Evolutionary conservation across 257 asterid genomes (phyloP).

Genomic region (Scutellaria barbata): DNA sequence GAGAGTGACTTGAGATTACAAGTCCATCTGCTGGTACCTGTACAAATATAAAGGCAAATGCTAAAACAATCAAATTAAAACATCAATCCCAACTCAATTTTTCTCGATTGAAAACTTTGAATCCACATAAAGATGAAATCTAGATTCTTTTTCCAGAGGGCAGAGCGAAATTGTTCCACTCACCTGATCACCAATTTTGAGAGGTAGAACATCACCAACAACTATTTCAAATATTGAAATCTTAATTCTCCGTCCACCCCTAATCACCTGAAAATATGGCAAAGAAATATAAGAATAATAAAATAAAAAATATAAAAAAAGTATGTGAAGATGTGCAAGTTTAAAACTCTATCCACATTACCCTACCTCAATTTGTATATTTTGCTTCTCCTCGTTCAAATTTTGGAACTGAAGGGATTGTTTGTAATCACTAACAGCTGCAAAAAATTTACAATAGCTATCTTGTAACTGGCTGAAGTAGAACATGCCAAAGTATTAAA

Average conservation of each 20-base stretch:
- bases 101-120: background rate
- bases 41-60: constrained; percentile 31
- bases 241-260: constrained; percentile 78
- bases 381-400: constrained; percentile 90
- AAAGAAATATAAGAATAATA: constrained; percentile 22
- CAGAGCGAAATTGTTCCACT: constrained; percentile 22
- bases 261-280: constrained; percentile 58
- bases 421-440: constrained; percentile 92
- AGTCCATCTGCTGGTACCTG: constrained; percentile 99
- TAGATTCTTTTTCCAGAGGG: background rate
- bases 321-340: background rate
- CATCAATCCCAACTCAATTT: constrained; percentile 8
- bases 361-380: constrained; percentile 89
- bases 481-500: background rate
- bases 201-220: constrained; percentile 92
- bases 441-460: constrained; percentile 30
- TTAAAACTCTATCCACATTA: constrained; percentile 15
- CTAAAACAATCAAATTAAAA: constrained; percentile 27
- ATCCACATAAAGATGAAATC: background rate
- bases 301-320: background rate
- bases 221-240: constrained; percentile 87
- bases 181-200: constrained; percentile 99
- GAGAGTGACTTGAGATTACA: constrained; percentile 76
- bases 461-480: constrained; percentile 12
- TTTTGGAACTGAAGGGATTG: constrained; percentile 94